A percentile compares a stretch with the other conserved stretches of the same genome.
Evolutionary conservation across 2,329 filamentous ascomycete genomes (phyloP).

Genomic region (Monilinia fructigena): DNA sequence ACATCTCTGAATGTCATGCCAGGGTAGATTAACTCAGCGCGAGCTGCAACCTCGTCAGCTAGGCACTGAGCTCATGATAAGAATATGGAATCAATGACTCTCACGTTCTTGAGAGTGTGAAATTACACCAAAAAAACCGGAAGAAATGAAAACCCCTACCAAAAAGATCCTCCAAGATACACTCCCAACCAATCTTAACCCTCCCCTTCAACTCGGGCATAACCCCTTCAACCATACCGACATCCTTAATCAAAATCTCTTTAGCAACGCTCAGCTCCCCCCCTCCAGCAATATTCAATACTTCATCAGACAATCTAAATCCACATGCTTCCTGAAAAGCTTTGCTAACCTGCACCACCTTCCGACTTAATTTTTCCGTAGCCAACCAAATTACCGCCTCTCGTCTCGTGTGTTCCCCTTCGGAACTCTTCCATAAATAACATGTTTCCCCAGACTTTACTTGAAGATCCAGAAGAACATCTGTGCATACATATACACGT

Average conservation of each 20-base stretch:
- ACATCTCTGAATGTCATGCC: slow-evolving; percentile 70
- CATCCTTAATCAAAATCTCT: slow-evolving; percentile 60
- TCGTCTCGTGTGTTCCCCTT: slow-evolving; percentile 28
- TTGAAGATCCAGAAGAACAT: slow-evolving; percentile 53
- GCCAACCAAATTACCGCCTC: slow-evolving; percentile 62
- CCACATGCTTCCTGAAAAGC: slow-evolving; percentile 70
- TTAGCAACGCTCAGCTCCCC: slow-evolving; percentile 53
- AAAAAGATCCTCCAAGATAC: slow-evolving; percentile 46
- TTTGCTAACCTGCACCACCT: slow-evolving; percentile 70
- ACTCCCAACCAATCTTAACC: slow-evolving; percentile 49
- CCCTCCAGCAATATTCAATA: slow-evolving; percentile 56
- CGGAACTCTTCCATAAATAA: slow-evolving; percentile 46
- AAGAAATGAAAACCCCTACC: slow-evolving; percentile 35
- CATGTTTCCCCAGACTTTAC: slow-evolving; percentile 60
- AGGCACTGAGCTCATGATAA: slow-evolving; percentile 10
- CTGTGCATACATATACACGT: slow-evolving; percentile 38
- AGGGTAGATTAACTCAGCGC: slow-evolving; percentile 66
- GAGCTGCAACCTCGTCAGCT: slow-evolving; percentile 44
- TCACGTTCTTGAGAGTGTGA: not conserved
- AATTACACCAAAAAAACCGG: not conserved
- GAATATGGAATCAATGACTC: not conserved
- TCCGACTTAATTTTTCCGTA: slow-evolving; percentile 61
- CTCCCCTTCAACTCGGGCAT: slow-evolving; percentile 38
- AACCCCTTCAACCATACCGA: slow-evolving; percentile 43
- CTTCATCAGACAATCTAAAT: slow-evolving; percentile 68